A percentile compares a stretch with the other conserved stretches of the same genome.
Evolutionary conservation across 2,329 filamentous ascomycete species (phyloP).

Genomic region (Furcasterigmium furcatum): DNA sequence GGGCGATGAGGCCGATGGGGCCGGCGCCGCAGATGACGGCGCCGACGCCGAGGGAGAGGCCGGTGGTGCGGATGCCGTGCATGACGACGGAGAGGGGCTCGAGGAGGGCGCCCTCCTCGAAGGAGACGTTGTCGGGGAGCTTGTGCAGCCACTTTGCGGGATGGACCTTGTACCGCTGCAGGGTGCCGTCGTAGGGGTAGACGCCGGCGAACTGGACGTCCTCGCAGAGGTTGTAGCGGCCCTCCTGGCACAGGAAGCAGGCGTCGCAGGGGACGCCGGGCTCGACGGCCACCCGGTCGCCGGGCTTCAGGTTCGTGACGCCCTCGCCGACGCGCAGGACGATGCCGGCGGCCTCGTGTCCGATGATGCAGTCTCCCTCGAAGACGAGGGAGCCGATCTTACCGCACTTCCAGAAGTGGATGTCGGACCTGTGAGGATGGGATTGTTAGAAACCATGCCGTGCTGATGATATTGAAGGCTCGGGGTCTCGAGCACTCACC

Average conservation of each 20-base stretch:
- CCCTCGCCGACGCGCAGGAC: constrained; percentile 55
- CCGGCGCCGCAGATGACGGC: constrained; percentile 60
- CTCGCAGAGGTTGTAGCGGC: constrained; percentile 62
- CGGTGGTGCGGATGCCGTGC: constrained; percentile 52
- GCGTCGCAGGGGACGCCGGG: constrained; percentile 60
- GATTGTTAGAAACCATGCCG: too few species aligned
- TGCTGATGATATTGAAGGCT: too few species aligned
- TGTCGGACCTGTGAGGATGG: constrained; percentile 47
- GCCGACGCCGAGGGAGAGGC: constrained; percentile 50
- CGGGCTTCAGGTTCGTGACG: constrained; percentile 49
- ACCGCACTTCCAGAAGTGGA: constrained; percentile 67
- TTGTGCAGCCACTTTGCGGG: constrained; percentile 58
- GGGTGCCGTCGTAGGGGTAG: constrained; percentile 56
- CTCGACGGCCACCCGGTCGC: constrained; percentile 65
- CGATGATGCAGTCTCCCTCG: constrained; percentile 61
- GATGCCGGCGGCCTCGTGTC: constrained; percentile 61
- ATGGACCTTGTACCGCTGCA: constrained; percentile 60
- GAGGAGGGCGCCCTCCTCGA: constrained; percentile 58
- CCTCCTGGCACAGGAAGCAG: constrained; percentile 57
- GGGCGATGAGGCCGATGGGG: constrained; percentile 58
- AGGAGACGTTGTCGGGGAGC: constrained; percentile 54
- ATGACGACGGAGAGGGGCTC: constrained; percentile 63
- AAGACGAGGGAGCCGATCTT: constrained; percentile 61
- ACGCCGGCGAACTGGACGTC: constrained; percentile 60
- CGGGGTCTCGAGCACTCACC: constrained; percentile 37